Evolutionary conservation across 2,329 filamentous ascomycete genomes (phyloP).

Genomic region (Piedraia hortae): DNA sequence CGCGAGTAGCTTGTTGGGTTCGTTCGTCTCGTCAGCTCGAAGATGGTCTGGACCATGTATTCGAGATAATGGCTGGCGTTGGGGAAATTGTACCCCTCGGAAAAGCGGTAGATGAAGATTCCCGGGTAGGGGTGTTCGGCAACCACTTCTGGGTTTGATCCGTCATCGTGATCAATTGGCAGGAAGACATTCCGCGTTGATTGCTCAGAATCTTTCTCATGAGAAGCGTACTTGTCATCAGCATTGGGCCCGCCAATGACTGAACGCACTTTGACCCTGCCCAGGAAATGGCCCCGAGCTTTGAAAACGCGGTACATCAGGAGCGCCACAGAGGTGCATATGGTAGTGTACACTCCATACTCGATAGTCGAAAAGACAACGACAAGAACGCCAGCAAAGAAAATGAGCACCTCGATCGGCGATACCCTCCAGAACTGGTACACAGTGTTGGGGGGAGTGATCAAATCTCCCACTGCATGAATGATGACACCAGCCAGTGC

Average conservation of each 20-base stretch:
- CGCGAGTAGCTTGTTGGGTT: conserved; percentile 35
- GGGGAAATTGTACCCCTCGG: conserved; percentile 87
- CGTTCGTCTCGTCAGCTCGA: conserved; percentile 43
- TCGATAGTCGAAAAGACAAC: conserved; percentile 77
- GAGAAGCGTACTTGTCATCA: conserved; percentile 17
- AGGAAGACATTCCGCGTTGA: conserved; percentile 55
- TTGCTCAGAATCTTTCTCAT: conserved; percentile 18
- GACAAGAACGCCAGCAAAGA: conserved; percentile 75
- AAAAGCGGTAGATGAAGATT: conserved; percentile 85
- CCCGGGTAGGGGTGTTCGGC: conserved; percentile 68
- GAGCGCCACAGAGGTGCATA: conserved; percentile 47
- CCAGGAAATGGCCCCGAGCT: conserved; percentile 59
- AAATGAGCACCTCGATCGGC: conserved; percentile 70
- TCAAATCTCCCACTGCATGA: conserved; percentile 76
- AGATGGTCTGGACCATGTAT: conserved; percentile 23
- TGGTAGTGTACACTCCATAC: conserved; percentile 71
- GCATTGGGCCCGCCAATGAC: conserved; percentile 45
- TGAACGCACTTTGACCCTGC: conserved; percentile 58
- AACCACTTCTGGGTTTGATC: conserved; percentile 60
- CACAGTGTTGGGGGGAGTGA: conserved; percentile 70
- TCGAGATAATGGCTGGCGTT: conserved; percentile 79
- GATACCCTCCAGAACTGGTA: conserved; percentile 92
- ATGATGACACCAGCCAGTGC: conserved; percentile 74
- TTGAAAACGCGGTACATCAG: conserved; percentile 64
- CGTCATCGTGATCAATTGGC: conserved; percentile 65